Evolutionary conservation across 768 basidiomycete species (phyloP), one percentile per base, ranked within the genome.

Genomic region (Calocybe indica): DNA sequence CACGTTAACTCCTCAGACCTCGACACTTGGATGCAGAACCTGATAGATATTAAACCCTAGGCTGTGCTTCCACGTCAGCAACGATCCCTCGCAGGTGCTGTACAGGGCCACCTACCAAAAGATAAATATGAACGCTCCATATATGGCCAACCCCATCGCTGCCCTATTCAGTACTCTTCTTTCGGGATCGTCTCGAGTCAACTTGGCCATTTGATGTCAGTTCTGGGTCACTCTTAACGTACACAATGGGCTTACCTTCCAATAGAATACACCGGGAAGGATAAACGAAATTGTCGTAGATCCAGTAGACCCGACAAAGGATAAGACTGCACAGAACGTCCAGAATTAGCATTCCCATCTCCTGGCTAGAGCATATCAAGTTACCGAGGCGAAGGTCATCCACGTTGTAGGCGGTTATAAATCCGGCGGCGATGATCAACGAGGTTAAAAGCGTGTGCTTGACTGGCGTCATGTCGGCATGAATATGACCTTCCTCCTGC

Each of bases 271-370:
- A 1, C 92, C 93, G 0, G 93, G 94, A 33, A 96, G 76, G 58
- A 98, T 96, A 68, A 97, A 98, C 1, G 91, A 93, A 49, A 98
- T 92, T 13, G 93, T 95, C 22, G 94, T 96, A 10, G 92, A 95
- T 9, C 96, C 96, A 1, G 93, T 97, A 15, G 92, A 86, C 1
- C 96, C 96, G 34, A 99, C 95, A 61, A 99, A 96, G 4, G 92
- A 91, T 32, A 98, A 74, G 10, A 98, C 95, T 91, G 58, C 28
- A 44, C 47, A 52, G 32, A 46, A 15, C 22, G 35, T 33, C 42
- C 33, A 34, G 8, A 34, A 46, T 52, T 46, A 54, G 48, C 42
- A 43, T 14, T 14, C 29, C 9, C 14, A 7, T 14, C 15, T 11
- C 14, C 32, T 44, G 28, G 39, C n/a, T 36, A 22, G 9, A 15